Conservation (phyloP, 176 grass and related monocot genomes). For the Aegilops bicornis region DNA sequence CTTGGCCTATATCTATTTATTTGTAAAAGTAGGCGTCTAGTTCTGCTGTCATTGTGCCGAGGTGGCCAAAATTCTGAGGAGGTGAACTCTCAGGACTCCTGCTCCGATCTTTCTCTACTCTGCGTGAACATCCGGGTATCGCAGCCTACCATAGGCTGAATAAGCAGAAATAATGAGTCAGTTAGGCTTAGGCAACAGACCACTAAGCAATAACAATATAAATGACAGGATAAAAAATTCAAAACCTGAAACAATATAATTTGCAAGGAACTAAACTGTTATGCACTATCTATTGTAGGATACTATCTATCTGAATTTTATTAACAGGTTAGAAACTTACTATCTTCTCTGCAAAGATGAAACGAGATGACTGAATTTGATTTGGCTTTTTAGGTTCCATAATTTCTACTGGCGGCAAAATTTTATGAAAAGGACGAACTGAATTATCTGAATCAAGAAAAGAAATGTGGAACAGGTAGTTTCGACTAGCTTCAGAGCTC, state of each 20-base stretch:
- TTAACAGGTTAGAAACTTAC: not conserved
- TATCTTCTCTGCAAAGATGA: not conserved
- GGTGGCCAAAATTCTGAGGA: not conserved
- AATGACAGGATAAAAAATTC: not conserved
- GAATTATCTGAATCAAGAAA: not conserved
- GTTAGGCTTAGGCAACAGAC: not conserved
- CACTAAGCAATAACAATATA: not conserved
- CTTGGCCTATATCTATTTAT: not conserved
- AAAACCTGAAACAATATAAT: not conserved
- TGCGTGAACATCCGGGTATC: not conserved
- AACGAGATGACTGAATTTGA: not conserved
- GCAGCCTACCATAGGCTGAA: not conserved
- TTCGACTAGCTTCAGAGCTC: not conserved
- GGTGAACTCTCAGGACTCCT: not conserved
- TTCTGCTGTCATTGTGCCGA: not conserved
- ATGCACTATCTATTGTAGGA: not conserved
- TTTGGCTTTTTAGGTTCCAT: not conserved
- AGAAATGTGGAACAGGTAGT: not conserved
- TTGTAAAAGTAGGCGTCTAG: not conserved
- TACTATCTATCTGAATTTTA: not conserved
- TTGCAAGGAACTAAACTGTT: not conserved
- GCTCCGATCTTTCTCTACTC: not conserved
- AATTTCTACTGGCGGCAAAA: not conserved
- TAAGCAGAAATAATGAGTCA: not conserved
- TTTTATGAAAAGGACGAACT: not conserved